These are phyloP conservation scores for Aphanomyces euteiches DNA, from an alignment of 352 stramenopile genomes.

Conservation along the genomic window DNA sequence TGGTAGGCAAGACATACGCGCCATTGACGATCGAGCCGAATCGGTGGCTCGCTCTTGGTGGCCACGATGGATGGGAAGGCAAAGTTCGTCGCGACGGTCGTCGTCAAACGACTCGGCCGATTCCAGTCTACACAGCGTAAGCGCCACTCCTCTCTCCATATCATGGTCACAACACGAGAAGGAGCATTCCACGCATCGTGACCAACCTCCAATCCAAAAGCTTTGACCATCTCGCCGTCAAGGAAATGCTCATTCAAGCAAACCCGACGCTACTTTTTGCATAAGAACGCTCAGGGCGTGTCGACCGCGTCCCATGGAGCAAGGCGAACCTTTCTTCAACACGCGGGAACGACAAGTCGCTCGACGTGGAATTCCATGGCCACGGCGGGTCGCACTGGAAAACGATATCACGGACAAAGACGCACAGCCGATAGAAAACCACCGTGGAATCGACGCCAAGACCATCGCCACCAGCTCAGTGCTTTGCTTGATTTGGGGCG, in stretches of 20 bases:
- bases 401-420: neutral
- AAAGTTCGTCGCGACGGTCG: constrained; percentile 53
- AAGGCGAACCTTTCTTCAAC: constrained; percentile 5
- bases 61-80: constrained; percentile 66
- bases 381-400: neutral
- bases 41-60: constrained; percentile 62
- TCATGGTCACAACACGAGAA: neutral
- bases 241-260: constrained; percentile 63
- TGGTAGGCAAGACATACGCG: constrained; percentile 43
- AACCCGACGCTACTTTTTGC: constrained; percentile 63
- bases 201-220: constrained; percentile 59
- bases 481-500: constrained; percentile 7
- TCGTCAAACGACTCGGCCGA: constrained; percentile 40
- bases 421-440: neutral
- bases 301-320: neutral
- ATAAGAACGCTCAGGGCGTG: constrained; percentile 4
- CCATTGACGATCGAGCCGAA: constrained; percentile 57
- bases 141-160: neutral
- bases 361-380: constrained; percentile 7
- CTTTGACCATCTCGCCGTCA: constrained; percentile 67
- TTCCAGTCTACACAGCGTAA: constrained; percentile 48
- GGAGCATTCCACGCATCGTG: constrained; percentile 48
- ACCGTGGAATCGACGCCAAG: neutral
- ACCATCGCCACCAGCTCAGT: neutral
- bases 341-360: constrained; percentile 5